Evolutionary conservation across 352 stramenopile species (phyloP).

Genomic region (Phytopythium oedochilum): DNA sequence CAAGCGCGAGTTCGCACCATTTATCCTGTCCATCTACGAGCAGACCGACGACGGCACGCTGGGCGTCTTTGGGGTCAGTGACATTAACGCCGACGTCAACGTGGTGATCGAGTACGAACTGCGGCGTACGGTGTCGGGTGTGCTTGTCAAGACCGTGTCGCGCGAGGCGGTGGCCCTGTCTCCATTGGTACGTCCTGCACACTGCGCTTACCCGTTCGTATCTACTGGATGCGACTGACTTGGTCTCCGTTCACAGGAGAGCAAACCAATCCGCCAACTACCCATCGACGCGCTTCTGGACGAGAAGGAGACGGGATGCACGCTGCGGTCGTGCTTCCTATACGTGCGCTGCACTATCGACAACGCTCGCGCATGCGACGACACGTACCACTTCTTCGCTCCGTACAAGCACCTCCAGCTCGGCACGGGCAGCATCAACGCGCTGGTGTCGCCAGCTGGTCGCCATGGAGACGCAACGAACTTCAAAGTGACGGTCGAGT

Average conservation of each 20-base stretch:
- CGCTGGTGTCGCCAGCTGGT: not conserved
- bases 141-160: constrained; percentile 33
- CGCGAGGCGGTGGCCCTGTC: constrained; percentile 17
- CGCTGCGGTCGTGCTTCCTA: constrained; percentile 51
- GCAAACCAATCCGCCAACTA: constrained; percentile 23
- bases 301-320: constrained; percentile 30
- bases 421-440: constrained; percentile 23
- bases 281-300: constrained; percentile 25
- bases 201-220: not conserved
- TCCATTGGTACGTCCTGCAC: constrained; percentile 24
- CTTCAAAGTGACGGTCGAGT: constrained; percentile 45
- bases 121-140: constrained; percentile 27
- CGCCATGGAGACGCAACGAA: not conserved
- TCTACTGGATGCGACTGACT: no score
- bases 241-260: constrained; percentile 32
- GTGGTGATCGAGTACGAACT: constrained; percentile 43
- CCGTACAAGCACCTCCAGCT: constrained; percentile 63
- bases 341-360: constrained; percentile 24
- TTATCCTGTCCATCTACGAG: constrained; percentile 45
- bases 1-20: constrained; percentile 61
- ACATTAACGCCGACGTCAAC: constrained; percentile 27
- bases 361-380: constrained; percentile 20
- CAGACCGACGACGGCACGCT: constrained; percentile 16
- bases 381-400: constrained; percentile 62
- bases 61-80: constrained; percentile 40